Conservation (phyloP, 1,284 basidiomycete genomes). For the Agroathelia rolfsii region DNA sequence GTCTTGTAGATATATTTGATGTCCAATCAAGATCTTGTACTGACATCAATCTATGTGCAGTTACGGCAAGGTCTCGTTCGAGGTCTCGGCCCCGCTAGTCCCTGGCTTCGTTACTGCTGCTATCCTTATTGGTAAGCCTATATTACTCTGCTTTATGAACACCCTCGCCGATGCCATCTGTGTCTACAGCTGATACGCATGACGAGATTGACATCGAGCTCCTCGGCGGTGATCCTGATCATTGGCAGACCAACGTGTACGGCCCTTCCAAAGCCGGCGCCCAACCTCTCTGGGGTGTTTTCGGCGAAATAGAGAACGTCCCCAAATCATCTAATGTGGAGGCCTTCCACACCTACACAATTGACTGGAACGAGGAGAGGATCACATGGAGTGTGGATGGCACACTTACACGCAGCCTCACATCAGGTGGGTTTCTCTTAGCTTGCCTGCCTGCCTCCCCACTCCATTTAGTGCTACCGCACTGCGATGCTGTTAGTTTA, state of each 20-base stretch:
- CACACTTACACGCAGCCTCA: constrained; percentile 24
- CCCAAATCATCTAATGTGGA: constrained; percentile 15
- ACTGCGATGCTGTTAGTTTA: too few species aligned
- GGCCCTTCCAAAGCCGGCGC: constrained; percentile 23
- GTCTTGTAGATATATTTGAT: constrained; percentile 18
- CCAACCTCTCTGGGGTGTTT: constrained; percentile 28
- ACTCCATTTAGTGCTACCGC: constrained; percentile 1
- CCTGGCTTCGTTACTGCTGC: constrained; percentile 30
- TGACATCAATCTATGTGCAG: constrained; percentile 13
- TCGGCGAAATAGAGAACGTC: constrained; percentile 25
- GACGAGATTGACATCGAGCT: constrained; percentile 41
- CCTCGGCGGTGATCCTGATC: constrained; percentile 26
- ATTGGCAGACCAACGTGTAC: constrained; percentile 40
- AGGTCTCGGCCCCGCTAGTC: constrained; percentile 22
- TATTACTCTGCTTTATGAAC: not conserved
- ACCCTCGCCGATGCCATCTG: not conserved
- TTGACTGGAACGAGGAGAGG: constrained; percentile 31
- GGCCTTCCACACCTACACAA: constrained; percentile 27
- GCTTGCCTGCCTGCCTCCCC: not conserved
- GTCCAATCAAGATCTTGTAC: constrained; percentile 2
- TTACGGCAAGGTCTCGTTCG: constrained; percentile 28
- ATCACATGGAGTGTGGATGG: constrained; percentile 37
- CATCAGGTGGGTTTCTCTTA: constrained; percentile 21
- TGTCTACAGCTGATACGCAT: constrained; percentile 18
- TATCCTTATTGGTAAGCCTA: constrained; percentile 27